Percentiles rank a stretch among this genome's conserved stretches.
phyloP scores from a whole-genome alignment of 2,329 filamentous ascomycete genomes.

The Aspergillus arachidicola region DNA sequence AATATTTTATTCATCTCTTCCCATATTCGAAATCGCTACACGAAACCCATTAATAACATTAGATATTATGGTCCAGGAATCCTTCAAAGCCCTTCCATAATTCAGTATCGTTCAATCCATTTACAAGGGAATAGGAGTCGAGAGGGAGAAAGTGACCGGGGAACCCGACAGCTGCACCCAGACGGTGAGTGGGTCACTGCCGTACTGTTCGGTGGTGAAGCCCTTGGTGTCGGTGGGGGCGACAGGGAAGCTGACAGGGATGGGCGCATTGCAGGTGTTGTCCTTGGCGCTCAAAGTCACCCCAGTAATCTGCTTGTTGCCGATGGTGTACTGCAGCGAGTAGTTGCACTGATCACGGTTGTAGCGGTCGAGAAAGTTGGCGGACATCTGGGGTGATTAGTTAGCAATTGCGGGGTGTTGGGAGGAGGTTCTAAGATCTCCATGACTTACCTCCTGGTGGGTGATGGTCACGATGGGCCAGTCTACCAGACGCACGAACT shows the following conservation, averaged over 20 bases:
- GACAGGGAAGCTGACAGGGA: conserved; percentile 59
- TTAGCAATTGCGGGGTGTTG: not conserved
- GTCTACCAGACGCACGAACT: conserved; percentile 55
- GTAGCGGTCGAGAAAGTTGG: conserved; percentile 56
- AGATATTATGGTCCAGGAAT: conserved; percentile 1
- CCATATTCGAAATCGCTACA: not conserved
- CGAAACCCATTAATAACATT: conserved; percentile 6
- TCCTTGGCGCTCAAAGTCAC: conserved; percentile 53
- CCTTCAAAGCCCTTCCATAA: conserved; percentile 1
- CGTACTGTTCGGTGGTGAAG: conserved; percentile 55
- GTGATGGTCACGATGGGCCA: conserved; percentile 61
- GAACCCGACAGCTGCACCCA: conserved; percentile 52
- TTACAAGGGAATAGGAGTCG: conserved; percentile 33
- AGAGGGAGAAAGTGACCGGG: conserved; percentile 50
- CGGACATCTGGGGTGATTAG: conserved; percentile 40
- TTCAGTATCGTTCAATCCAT: not conserved
- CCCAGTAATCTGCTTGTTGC: conserved; percentile 50
- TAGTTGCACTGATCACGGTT: conserved; percentile 57
- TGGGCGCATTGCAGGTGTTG: conserved; percentile 54
- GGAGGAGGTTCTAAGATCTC: not conserved
- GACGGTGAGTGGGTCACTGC: conserved; percentile 56
- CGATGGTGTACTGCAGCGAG: conserved; percentile 50
- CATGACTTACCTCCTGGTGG: conserved; percentile 53
- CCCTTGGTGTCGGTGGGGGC: conserved; percentile 47
- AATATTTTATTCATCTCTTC: not conserved